Percentiles rank a stretch among this genome's conserved stretches.
These are phyloP conservation scores for Xylaria intraflava DNA, from an alignment of 495 filamentous ascomycete genomes.

Conservation along the genomic window DNA sequence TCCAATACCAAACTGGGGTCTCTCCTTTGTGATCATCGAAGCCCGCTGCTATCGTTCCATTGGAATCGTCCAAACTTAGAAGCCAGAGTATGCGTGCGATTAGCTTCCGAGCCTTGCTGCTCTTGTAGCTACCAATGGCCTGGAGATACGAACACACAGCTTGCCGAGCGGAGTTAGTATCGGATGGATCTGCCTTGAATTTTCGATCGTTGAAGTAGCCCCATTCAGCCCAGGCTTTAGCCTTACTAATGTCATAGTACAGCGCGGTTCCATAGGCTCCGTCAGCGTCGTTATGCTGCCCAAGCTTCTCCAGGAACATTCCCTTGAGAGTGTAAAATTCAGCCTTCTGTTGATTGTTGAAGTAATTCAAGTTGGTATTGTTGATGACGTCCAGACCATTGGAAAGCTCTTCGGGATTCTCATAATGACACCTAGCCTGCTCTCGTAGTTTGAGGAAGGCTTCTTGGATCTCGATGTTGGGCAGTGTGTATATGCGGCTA, in stretches of 20 bases:
- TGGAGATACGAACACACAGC: constrained; percentile 95
- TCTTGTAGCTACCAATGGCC: constrained; percentile 93
- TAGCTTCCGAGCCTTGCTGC: constrained; percentile 88
- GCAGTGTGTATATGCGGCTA: constrained; percentile 94
- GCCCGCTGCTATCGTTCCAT: constrained; percentile 67
- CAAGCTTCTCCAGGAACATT: constrained; percentile 95
- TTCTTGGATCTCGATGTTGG: constrained; percentile 99
- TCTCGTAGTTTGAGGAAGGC: constrained; percentile 96
- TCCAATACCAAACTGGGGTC: constrained; percentile 97
- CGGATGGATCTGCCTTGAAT: constrained; percentile 80
- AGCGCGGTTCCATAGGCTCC: constrained; percentile 90
- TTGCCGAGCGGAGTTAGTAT: constrained; percentile 75
- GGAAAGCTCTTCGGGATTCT: constrained; percentile 83
- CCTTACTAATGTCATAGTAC: constrained; percentile 87
- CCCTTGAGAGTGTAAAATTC: constrained; percentile 99
- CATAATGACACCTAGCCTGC: constrained; percentile 97
- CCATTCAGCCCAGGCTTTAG: constrained; percentile 99
- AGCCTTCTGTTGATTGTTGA: constrained; percentile 90
- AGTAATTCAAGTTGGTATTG: constrained; percentile 98
- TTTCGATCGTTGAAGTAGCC: constrained; percentile 93
- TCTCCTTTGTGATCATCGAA: constrained; percentile 96
- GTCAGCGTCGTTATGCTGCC: constrained; percentile 81
- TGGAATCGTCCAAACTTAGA: constrained; percentile 84
- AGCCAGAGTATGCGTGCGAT: constrained; percentile 96
- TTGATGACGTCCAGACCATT: constrained; percentile 97